Conservation (phyloP, 2,329 filamentous ascomycete species). For the Aspergillus felis region DNA sequence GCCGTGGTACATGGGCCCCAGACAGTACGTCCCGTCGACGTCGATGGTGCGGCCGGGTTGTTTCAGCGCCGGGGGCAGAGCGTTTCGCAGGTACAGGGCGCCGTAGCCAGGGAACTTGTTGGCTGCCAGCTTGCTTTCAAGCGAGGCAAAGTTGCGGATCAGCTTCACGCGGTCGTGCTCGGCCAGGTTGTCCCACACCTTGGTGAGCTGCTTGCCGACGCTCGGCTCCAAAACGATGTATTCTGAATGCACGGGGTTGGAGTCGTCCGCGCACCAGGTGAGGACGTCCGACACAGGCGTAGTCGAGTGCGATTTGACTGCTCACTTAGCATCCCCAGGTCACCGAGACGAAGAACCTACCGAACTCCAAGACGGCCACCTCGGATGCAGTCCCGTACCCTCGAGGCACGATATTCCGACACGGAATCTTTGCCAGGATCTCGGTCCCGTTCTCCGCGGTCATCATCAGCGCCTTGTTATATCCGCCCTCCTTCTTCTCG, state of each 20-base stretch:
- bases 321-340: not conserved
- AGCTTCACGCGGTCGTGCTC: constrained; percentile 19
- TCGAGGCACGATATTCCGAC: constrained; percentile 17
- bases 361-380: constrained; percentile 19
- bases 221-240: constrained; percentile 35
- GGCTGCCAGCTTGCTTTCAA: constrained; percentile 23
- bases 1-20: constrained; percentile 15
- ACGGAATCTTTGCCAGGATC: constrained; percentile 22
- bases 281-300: constrained; percentile 26
- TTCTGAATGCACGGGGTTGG: constrained; percentile 29
- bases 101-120: constrained; percentile 19
- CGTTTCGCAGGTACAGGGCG: constrained; percentile 8
- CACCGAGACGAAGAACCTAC: constrained; percentile 8
- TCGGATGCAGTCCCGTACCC: constrained; percentile 24
- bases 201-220: constrained; percentile 22
- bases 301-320: constrained; percentile 15
- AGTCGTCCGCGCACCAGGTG: constrained; percentile 21
- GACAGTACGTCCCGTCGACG: constrained; percentile 12
- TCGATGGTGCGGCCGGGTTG: constrained; percentile 6
- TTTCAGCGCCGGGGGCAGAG: not conserved
- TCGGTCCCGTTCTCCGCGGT: constrained; percentile 18
- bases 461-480: constrained; percentile 24
- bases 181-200: constrained; percentile 25
- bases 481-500: constrained; percentile 28
- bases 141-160: constrained; percentile 22